Percentiles rank a stretch among this genome's conserved stretches.
Evolutionary conservation across 768 basidiomycete genomes (phyloP).

Genomic region (Boletus huronensis): DNA sequence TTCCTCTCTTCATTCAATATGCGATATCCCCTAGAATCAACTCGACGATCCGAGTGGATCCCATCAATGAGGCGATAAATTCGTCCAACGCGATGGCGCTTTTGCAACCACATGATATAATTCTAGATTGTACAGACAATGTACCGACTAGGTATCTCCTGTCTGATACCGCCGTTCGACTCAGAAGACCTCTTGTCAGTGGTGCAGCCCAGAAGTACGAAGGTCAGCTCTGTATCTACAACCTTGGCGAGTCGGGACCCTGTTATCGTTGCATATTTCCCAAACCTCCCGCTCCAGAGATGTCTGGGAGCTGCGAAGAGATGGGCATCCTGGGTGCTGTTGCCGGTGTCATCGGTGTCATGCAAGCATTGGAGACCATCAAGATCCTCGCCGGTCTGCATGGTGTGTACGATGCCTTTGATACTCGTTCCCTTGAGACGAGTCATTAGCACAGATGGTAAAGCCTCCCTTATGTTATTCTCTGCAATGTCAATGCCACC

Average conservation of each 20-base stretch:
- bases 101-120: constrained; percentile 62
- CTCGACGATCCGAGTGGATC: constrained; percentile 57
- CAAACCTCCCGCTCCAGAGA: constrained; percentile 60
- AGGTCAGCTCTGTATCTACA: constrained; percentile 78
- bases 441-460: constrained; percentile 42
- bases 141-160: constrained; percentile 89
- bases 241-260: constrained; percentile 65
- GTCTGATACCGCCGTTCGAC: constrained; percentile 75
- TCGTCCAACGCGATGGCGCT: constrained; percentile 62
- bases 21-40: constrained; percentile 57
- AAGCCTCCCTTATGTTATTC: constrained; percentile 67
- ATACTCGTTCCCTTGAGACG: neutral
- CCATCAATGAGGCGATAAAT: constrained; percentile 50
- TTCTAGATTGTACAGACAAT: constrained; percentile 96
- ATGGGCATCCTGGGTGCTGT: constrained; percentile 85
- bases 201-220: constrained; percentile 89
- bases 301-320: constrained; percentile 79
- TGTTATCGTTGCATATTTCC: constrained; percentile 97
- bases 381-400: constrained; percentile 70
- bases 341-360: constrained; percentile 82
- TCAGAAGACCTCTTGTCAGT: constrained; percentile 81
- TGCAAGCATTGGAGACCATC: constrained; percentile 88
- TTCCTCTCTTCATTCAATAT: neutral
- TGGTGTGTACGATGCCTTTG: constrained; percentile 38
- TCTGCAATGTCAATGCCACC: constrained; percentile 66